A percentile compares a stretch with the other conserved stretches of the same genome.
Conservation (phyloP, 805 yeast genomes). For the Wickerhamiella brachini region DNA sequence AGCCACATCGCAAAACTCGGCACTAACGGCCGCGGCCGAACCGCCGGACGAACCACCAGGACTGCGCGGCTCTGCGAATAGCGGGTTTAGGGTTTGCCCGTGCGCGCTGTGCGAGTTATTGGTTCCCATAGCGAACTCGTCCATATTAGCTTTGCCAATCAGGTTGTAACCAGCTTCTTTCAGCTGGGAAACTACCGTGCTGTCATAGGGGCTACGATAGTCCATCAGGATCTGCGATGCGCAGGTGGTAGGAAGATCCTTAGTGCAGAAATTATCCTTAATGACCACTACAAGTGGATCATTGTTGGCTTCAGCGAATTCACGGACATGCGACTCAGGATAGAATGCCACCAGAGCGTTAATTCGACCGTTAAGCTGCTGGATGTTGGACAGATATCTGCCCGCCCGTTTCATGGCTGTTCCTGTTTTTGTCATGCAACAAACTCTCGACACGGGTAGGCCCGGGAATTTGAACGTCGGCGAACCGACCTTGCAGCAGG, state of each 20-base stretch:
- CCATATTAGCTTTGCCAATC: constrained; percentile 81
- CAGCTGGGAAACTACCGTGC: constrained; percentile 55
- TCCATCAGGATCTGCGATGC: constrained; percentile 47
- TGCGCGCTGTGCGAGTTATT: constrained; percentile 25
- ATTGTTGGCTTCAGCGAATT: constrained; percentile 5
- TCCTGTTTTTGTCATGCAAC: not conserved
- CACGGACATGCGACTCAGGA: constrained; percentile 8
- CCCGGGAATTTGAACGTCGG: not conserved
- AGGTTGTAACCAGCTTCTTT: constrained; percentile 34
- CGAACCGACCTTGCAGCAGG: not conserved
- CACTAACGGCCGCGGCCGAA: constrained; percentile 81
- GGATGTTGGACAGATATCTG: constrained; percentile 18
- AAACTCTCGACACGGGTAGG: not conserved
- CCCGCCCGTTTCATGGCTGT: not conserved
- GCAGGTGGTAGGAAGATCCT: constrained; percentile 58
- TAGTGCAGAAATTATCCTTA: constrained; percentile 74
- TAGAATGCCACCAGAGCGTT: constrained; percentile 22
- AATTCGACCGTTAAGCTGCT: constrained; percentile 14
- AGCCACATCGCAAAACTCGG: constrained; percentile 54
- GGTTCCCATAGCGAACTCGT: constrained; percentile 94
- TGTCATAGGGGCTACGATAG: constrained; percentile 66
- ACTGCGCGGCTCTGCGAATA: constrained; percentile 29
- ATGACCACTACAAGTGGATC: constrained; percentile 30
- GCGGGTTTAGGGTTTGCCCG: constrained; percentile 29
- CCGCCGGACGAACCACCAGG: constrained; percentile 97